These are phyloP conservation scores for Podaxis carcinomalis DNA, from an alignment of 768 basidiomycete genomes.

Conservation along the genomic window DNA sequence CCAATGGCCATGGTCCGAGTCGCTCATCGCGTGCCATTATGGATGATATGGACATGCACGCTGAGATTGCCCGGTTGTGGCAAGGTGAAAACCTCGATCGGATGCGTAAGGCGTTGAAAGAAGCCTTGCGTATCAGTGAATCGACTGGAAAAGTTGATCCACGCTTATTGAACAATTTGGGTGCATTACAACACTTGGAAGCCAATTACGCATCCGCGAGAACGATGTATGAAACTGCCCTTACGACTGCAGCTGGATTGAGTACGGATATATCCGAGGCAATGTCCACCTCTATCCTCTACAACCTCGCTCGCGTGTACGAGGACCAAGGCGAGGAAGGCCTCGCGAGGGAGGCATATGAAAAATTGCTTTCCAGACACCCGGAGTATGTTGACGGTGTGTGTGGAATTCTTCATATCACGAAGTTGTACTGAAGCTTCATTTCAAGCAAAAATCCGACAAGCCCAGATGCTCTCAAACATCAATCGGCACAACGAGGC, in stretches of 20 bases:
- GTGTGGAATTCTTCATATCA: conserved; percentile 22
- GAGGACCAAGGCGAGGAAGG: conserved; percentile 76
- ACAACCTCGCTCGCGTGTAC: conserved; percentile 89
- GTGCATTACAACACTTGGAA: conserved; percentile 68
- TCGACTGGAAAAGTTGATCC: conserved; percentile 51
- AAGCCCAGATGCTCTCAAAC: conserved; percentile 72
- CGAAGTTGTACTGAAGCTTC: not conserved
- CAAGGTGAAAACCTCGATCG: conserved; percentile 75
- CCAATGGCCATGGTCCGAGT: conserved; percentile 34
- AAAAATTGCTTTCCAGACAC: conserved; percentile 82
- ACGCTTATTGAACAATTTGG: conserved; percentile 77
- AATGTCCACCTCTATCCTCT: conserved; percentile 78
- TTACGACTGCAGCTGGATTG: conserved; percentile 51
- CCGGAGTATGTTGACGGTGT: conserved; percentile 95
- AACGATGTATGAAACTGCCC: conserved; percentile 67
- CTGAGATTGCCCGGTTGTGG: conserved; percentile 91
- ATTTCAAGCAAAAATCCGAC: conserved; percentile 81
- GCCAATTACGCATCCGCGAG: conserved; percentile 53
- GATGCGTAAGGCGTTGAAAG: conserved; percentile 66
- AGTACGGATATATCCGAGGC: conserved; percentile 52
- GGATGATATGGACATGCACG: conserved; percentile 82
- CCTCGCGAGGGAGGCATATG: conserved; percentile 81
- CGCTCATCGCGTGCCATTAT: conserved; percentile 50
- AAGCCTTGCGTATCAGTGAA: conserved; percentile 66
- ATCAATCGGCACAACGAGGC: conserved; percentile 76